Evolutionary conservation across 495 filamentous ascomycete species (phyloP).

Genomic region (Cairneyella variabilis): DNA sequence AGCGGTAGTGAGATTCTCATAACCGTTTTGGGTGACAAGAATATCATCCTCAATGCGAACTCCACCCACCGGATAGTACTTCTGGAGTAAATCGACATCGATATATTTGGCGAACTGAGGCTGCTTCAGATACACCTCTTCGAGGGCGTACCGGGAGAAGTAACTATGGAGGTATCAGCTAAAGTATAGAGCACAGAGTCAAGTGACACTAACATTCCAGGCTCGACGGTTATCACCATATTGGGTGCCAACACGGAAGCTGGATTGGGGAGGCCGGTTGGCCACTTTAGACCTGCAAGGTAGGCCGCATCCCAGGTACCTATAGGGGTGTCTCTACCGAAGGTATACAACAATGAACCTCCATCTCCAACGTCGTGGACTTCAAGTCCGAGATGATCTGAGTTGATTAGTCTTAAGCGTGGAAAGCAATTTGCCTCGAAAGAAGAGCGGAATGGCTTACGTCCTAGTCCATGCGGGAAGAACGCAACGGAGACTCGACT

Average conservation of each 20-base stretch:
- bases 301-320: too few species aligned
- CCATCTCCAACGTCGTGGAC: conserved; percentile 66
- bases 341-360: conserved; percentile 25
- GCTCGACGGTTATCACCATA: conserved; percentile 86
- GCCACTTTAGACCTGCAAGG: too few species aligned
- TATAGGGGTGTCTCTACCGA: too few species aligned
- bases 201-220: conserved; percentile 53
- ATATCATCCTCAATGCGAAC: conserved; percentile 93
- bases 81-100: conserved; percentile 63
- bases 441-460: conserved; percentile 10
- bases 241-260: conserved; percentile 67
- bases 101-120: conserved; percentile 64
- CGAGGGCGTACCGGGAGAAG: conserved; percentile 60
- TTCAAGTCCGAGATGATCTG: conserved; percentile 81
- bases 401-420: conserved; percentile 41
- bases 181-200: not conserved
- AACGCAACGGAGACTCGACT: conserved; percentile 72
- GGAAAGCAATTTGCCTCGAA: not conserved
- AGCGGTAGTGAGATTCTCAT: conserved; percentile 79
- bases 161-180: conserved; percentile 40
- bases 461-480: conserved; percentile 77
- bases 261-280: too few species aligned
- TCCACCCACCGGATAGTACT: conserved; percentile 76
- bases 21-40: conserved; percentile 69
- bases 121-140: conserved; percentile 58